Percentiles rank a stretch among this genome's conserved stretches.
Conservation (phyloP, 2,329 filamentous ascomycete species). For the Clonostachys rhizophaga region DNA sequence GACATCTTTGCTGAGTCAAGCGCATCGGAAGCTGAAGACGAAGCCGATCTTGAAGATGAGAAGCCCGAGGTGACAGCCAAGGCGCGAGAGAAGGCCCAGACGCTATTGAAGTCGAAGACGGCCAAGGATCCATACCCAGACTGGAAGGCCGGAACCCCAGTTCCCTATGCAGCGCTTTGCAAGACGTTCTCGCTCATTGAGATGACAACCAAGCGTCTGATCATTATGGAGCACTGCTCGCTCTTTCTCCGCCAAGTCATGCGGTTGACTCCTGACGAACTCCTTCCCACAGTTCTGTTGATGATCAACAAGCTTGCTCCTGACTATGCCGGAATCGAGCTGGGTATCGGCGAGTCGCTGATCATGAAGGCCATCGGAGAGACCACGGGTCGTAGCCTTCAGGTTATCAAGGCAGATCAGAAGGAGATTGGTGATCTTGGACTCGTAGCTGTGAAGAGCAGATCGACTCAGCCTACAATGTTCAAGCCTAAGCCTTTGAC, state of each 20-base stretch:
- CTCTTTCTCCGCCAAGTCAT: slow-evolving; percentile 93
- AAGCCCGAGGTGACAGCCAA: slow-evolving; percentile 71
- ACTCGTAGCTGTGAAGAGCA: slow-evolving; percentile 90
- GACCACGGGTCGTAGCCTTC: slow-evolving; percentile 80
- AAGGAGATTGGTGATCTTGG: slow-evolving; percentile 95
- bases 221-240: slow-evolving; percentile 85
- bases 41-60: slow-evolving; percentile 50
- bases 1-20: slow-evolving; percentile 37
- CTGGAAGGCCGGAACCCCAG: slow-evolving; percentile 83
- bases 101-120: slow-evolving; percentile 57
- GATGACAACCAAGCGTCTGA: slow-evolving; percentile 85
- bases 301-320: slow-evolving; percentile 99
- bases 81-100: slow-evolving; percentile 75
- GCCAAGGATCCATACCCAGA: slow-evolving; percentile 85
- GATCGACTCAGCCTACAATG: slow-evolving; percentile 94
- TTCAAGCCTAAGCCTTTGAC: slow-evolving; percentile 94
- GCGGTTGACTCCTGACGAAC: slow-evolving; percentile 79
- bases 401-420: slow-evolving; percentile 91
- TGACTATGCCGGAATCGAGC: slow-evolving; percentile 92
- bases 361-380: slow-evolving; percentile 99
- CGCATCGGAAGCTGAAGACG: slow-evolving; percentile 37
- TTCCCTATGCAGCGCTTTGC: slow-evolving; percentile 92
- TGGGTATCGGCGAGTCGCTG: slow-evolving; percentile 96
- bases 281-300: slow-evolving; percentile 82
- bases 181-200: slow-evolving; percentile 93